A percentile compares a stretch with the other conserved stretches of the same genome.
Evolutionary conservation across 495 filamentous ascomycete genomes (phyloP).

Genomic region (Trichocladium uniseriatum): DNA sequence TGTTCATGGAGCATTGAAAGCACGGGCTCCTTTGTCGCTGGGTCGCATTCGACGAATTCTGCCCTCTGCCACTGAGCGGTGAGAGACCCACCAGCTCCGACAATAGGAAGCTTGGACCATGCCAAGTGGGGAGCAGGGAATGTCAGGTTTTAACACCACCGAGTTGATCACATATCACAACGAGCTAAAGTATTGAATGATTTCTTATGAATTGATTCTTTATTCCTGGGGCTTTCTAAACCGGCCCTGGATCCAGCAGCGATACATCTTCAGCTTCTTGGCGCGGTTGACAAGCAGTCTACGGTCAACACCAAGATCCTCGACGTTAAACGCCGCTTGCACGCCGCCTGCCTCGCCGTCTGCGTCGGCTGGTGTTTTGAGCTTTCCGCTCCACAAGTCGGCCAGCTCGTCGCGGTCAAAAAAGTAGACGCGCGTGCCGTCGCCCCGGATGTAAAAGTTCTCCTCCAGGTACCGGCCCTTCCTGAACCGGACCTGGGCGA

Average conservation of each 20-base stretch:
- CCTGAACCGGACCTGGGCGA: slow-evolving; percentile 94
- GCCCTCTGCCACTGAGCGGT: slow-evolving; percentile 10
- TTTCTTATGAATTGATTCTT: slow-evolving; percentile 6
- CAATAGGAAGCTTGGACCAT: not conserved
- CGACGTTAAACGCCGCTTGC: slow-evolving; percentile 50
- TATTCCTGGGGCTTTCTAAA: slow-evolving; percentile 59
- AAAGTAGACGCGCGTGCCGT: slow-evolving; percentile 95
- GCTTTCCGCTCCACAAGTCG: slow-evolving; percentile 59
- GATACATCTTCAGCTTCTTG: slow-evolving; percentile 90
- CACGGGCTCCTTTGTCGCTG: slow-evolving; percentile 13
- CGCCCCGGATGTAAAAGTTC: slow-evolving; percentile 93
- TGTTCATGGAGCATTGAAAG: too few relatives aligned
- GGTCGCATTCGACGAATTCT: slow-evolving; percentile 12
- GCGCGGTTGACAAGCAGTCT: slow-evolving; percentile 87
- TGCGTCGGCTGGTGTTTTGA: slow-evolving; percentile 8
- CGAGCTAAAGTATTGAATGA: too few relatives aligned
- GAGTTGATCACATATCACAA: too few relatives aligned
- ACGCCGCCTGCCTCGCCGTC: slow-evolving; percentile 20
- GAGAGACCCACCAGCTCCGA: not conserved
- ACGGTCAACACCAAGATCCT: slow-evolving; percentile 71
- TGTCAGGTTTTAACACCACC: too few relatives aligned
- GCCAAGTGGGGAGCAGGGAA: not conserved
- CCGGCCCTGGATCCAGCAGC: slow-evolving; percentile 90
- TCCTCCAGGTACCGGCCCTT: slow-evolving; percentile 85
- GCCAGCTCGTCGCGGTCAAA: slow-evolving; percentile 79